phyloP scores from a whole-genome alignment of 169 alveolate genomes.

The Plasmodium yoelii region DNA sequence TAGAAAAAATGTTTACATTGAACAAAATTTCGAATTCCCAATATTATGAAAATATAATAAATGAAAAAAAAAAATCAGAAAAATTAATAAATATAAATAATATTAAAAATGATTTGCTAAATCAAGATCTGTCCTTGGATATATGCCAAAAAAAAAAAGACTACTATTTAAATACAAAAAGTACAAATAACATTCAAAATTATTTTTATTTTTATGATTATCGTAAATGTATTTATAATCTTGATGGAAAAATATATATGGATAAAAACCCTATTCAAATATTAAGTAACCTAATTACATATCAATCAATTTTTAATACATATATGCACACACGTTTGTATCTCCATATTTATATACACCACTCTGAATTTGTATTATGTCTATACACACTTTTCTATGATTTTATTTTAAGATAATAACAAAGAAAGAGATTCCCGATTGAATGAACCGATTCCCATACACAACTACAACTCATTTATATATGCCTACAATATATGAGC shows the following conservation, averaged over 20 bases:
- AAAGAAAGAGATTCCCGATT: constrained; percentile 31
- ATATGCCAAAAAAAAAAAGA: constrained; percentile 32
- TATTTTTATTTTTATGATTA: constrained; percentile 57
- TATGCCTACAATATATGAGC: constrained; percentile 42
- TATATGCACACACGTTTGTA: not conserved
- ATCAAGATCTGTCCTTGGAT: constrained; percentile 25
- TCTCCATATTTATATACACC: not conserved
- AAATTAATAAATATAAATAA: constrained; percentile 13
- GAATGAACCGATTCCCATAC: not conserved
- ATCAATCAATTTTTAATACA: too few relatives aligned
- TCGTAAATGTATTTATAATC: constrained; percentile 36
- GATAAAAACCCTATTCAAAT: constrained; percentile 43
- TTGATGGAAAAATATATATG: constrained; percentile 67
- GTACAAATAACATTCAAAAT: constrained; percentile 35
- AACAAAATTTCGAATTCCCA: constrained; percentile 17
- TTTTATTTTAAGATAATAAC: constrained; percentile 5
- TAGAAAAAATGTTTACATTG: constrained; percentile 35
- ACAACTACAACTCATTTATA: constrained; percentile 52
- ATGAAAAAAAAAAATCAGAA: not conserved
- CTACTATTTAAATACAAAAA: constrained; percentile 38
- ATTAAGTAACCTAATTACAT: not conserved
- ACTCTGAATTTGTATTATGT: not conserved
- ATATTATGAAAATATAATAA: constrained; percentile 20
- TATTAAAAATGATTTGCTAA: constrained; percentile 20
- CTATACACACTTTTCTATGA: not conserved